Evolutionary conservation across 768 basidiomycete species (phyloP), one percentile per base, ranked within the genome.

Genomic region (Clavulina sp.): DNA sequence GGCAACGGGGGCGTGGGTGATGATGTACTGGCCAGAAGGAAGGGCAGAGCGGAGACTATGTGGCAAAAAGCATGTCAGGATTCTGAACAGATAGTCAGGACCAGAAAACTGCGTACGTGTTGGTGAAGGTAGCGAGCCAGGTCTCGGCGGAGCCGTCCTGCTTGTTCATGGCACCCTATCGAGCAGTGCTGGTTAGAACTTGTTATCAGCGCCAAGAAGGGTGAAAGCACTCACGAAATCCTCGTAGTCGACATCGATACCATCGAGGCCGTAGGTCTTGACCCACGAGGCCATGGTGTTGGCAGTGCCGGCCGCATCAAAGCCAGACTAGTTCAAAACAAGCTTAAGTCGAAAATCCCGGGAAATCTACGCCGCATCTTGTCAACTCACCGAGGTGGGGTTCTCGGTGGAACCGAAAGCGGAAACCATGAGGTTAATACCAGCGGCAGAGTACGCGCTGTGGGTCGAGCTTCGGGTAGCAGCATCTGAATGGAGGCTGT

Each of bases 221-320:
- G 4, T 9, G 7, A 9, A 16, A 7, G 29, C 26, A 0, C 38
- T 47, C 33, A 33, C 23, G 48, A 53, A 49, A 28, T 53, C 55
- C 29, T 56, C 55, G 32, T 43, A 56, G 55, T 56, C 55, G 18
- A 56, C 51, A 36, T 56, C 52, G 31, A 52, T 47, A 23, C 55
- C 38, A 29, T 53, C 55, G 9, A 56, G 49, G n/a, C 49, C 52
- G 33, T 54, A 46, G 9, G 31, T n/a, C 47, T 54, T 50, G 29
- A 54, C 53, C 36, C 33, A 54, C 2, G 53, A 5, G 7, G 53
- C 49, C 32, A 54, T 31, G 5, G 34, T 19, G 41, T 51, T 32
- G 49, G 53, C 51, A 23, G 28, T 2, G 34, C 41, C 23, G 23
- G 26, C 18, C 38, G 46, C 24, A 48, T 30, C 19, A 28, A 9